phyloP scores from a whole-genome alignment of 2,329 filamentous ascomycete species.

The Samsoniella hepiali region DNA sequence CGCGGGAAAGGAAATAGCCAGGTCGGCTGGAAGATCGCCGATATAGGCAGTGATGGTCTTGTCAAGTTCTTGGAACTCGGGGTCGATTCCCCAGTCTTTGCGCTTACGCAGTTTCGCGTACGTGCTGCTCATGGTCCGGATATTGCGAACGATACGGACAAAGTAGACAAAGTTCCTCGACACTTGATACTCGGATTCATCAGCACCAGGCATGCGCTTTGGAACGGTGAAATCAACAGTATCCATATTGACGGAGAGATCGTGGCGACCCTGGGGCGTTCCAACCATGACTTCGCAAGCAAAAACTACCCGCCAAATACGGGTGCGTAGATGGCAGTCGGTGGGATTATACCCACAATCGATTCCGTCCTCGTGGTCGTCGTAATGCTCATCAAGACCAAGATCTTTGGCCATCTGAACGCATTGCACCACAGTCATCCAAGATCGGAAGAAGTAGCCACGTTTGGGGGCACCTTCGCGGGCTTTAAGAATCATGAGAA shows the following conservation, averaged over 20 bases:
- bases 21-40: conserved; percentile 70
- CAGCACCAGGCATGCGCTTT: conserved; percentile 60
- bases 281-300: conserved; percentile 89
- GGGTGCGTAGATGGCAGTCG: conserved; percentile 80
- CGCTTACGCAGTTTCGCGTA: conserved; percentile 72
- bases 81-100: conserved; percentile 83
- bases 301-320: conserved; percentile 87
- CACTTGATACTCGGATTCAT: conserved; percentile 72
- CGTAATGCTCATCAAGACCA: conserved; percentile 81
- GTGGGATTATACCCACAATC: conserved; percentile 64
- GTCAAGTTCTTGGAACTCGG: conserved; percentile 76
- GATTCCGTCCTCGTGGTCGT: conserved; percentile 69
- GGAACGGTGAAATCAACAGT: conserved; percentile 72
- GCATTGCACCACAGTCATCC: conserved; percentile 92
- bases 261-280: conserved; percentile 82
- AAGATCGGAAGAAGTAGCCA: conserved; percentile 94
- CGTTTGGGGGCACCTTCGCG: conserved; percentile 87
- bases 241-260: conserved; percentile 71
- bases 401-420: conserved; percentile 92
- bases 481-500: conserved; percentile 84
- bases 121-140: conserved; percentile 71
- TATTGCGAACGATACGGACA: conserved; percentile 70
- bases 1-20: conserved; percentile 72
- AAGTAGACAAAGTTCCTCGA: conserved; percentile 83
- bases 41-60: conserved; percentile 74